Base-by-base conservation (phyloP, 108 stramenopile species). In the Mediolabrus comicus region DNA sequence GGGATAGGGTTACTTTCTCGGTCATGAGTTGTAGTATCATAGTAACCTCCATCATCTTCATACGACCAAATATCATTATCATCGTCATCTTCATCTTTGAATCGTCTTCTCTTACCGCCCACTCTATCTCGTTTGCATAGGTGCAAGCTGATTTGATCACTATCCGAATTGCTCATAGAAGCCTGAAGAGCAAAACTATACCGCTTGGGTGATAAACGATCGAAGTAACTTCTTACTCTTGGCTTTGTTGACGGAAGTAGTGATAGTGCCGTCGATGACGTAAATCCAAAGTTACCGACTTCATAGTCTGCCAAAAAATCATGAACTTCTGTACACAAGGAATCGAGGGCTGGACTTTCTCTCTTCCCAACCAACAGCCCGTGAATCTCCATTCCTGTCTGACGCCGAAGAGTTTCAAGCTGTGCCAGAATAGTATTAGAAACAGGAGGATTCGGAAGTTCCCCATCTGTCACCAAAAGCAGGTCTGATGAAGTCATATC, bases 381-480 rank as follows among this genome's bases (percentile, higher is more conserved):
- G 43, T 87, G 86, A 24, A 89, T 71, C 59, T 89, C 71, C 51
- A 92, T 67, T 14, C 86, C 86, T 55, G 67, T 84, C 22, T 67
- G 38, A 11, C 29, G 25, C 16, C 75, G 80, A 22, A 88, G 84
- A 3, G n/a, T 22, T 34, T 86, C 83, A 5, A 92, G 78, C 19
- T 69, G 55, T 43, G 75, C 71, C 72, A 89, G 77, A 8, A 86
- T 54, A 11, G 69, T 60, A 7, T 62, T 36, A 1, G 84, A 76
- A 0, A 89, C 86, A 2, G 91, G 91, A 32, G 91, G 91, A 71
- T 92, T 85, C 4, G 85, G 84, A 19, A 92, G 81, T 65, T 92
- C 91, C 25, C 91, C 91, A 69, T 92, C 91, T n/a, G 86, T 80
- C 2, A 92, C 79, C 14, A 92, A 78, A 22, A 92, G 66, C 11